Conservation (phyloP, 768 basidiomycete genomes). For the Mycena leptocephala region DNA sequence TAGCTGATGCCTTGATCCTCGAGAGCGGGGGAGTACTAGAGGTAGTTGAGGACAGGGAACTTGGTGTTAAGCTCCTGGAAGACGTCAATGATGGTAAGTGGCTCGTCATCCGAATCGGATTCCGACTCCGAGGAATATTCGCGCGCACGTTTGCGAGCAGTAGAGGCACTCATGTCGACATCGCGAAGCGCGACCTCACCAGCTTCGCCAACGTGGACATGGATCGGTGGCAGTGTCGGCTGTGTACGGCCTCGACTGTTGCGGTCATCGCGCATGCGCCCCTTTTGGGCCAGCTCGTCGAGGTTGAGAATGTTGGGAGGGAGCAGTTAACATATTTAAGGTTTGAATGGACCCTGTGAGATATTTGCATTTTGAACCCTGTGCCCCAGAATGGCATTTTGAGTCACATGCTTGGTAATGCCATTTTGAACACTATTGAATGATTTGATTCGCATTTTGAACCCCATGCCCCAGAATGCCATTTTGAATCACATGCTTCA, state of each 20-base stretch:
- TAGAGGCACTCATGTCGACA: not conserved
- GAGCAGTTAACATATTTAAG: no score
- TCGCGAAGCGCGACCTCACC: not conserved
- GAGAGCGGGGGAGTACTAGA: constrained; percentile 11
- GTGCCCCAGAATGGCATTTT: no score
- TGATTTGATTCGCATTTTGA: no score
- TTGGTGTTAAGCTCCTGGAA: not conserved
- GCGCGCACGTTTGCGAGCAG: not conserved
- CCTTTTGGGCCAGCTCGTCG: not conserved
- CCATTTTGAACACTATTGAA: no score
- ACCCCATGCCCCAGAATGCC: no score
- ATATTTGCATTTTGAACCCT: no score
- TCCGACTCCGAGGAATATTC: not conserved
- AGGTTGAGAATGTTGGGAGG: not conserved
- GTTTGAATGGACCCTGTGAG: no score
- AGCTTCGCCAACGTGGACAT: not conserved
- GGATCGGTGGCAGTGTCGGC: not conserved
- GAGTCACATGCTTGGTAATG: no score
- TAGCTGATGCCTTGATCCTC: not conserved
- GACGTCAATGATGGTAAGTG: not conserved
- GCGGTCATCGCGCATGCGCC: not conserved
- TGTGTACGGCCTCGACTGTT: not conserved
- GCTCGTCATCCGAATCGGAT: not conserved
- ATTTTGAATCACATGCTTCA: no score
- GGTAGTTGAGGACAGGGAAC: constrained; percentile 11